Evolutionary conservation across 2,329 filamentous ascomycete genomes (phyloP).

Genomic region (Metarhizium humberi): DNA sequence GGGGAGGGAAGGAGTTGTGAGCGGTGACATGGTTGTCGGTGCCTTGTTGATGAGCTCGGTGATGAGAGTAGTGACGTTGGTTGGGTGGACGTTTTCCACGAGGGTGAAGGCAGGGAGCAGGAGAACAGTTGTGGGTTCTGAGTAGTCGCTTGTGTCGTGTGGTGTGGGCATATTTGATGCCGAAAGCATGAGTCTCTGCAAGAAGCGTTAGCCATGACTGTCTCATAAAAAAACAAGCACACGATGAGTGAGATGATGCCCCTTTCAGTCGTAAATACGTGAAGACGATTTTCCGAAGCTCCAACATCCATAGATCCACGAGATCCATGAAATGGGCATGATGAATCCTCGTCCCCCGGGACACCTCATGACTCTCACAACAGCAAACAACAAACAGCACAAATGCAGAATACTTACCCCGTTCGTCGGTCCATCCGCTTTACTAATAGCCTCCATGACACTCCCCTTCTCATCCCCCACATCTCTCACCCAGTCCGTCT

Average conservation of each 20-base stretch:
- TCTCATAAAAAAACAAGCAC: neutral
- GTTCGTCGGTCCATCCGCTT: slow-evolving; percentile 50
- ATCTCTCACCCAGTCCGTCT: slow-evolving; percentile 88
- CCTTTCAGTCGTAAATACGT: neutral
- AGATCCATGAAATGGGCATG: neutral
- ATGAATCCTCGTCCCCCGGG: neutral
- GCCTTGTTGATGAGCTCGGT: slow-evolving; percentile 57
- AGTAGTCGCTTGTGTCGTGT: slow-evolving; percentile 51
- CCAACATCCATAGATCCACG: neutral
- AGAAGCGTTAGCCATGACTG: neutral
- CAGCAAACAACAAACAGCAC: neutral
- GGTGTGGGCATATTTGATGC: slow-evolving; percentile 86
- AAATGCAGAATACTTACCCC: slow-evolving; percentile 44
- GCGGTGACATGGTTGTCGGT: slow-evolving; percentile 64
- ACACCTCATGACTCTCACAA: neutral
- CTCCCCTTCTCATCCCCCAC: slow-evolving; percentile 81
- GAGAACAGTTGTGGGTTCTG: slow-evolving; percentile 66
- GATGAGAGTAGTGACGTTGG: slow-evolving; percentile 63
- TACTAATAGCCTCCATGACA: slow-evolving; percentile 67
- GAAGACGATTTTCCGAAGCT: neutral
- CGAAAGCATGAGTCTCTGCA: slow-evolving; percentile 78
- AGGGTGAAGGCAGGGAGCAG: slow-evolving; percentile 78
- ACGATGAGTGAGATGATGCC: neutral
- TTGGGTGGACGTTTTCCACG: slow-evolving; percentile 74
- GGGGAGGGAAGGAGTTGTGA: slow-evolving; percentile 33